phyloP scores from a whole-genome alignment of 257 asterid species.

The Leptodermis oblonga region DNA sequence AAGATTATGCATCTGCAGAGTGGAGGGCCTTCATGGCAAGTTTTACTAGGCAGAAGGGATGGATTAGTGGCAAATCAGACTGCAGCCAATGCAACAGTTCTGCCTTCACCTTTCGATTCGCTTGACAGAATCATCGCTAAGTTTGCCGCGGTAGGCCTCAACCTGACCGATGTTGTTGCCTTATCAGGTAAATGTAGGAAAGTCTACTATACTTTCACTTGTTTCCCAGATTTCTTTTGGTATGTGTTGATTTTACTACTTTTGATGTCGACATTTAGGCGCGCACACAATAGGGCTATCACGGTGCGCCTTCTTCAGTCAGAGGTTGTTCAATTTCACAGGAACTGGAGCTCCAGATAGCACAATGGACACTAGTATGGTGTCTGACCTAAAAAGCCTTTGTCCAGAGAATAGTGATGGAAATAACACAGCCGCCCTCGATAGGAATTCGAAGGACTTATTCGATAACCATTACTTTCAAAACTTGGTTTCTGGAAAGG shows the following conservation, averaged over 20 bases:
- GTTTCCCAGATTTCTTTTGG: neutral
- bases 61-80: constrained; percentile 59
- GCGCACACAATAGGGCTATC: constrained; percentile 70
- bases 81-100: constrained; percentile 43
- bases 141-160: constrained; percentile 52
- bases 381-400: constrained; percentile 41
- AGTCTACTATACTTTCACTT: neutral
- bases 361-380: constrained; percentile 40
- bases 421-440: constrained; percentile 58
- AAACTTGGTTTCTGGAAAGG: constrained; percentile 52
- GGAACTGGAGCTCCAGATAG: constrained; percentile 69
- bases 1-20: constrained; percentile 32
- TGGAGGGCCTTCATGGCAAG: constrained; percentile 82
- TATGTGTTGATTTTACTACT: neutral
- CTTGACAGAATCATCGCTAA: constrained; percentile 41
- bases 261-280: constrained; percentile 28
- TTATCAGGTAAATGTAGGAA: constrained; percentile 47
- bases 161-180: constrained; percentile 59
- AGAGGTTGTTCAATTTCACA: constrained; percentile 55
- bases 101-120: constrained; percentile 68
- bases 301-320: constrained; percentile 53
- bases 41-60: constrained; percentile 75
- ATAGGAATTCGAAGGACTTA: constrained; percentile 50
- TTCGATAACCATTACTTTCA: constrained; percentile 70
- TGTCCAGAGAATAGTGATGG: constrained; percentile 59